Conservation (phyloP, 768 basidiomycete species). For the Tulasnella sp. region DNA sequence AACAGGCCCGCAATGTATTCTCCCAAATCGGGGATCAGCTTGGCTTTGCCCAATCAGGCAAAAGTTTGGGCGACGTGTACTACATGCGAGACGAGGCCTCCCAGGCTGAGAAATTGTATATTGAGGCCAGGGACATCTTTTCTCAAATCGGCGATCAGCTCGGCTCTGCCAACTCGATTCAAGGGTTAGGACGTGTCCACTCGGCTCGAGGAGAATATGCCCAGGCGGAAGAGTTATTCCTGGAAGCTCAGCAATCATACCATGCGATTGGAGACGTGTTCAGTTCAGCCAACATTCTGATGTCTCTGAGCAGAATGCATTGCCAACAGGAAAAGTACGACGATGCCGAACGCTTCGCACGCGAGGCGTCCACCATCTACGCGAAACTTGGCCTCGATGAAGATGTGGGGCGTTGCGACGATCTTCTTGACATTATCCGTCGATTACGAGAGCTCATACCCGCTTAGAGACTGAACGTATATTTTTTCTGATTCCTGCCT, state of each 20-base stretch:
- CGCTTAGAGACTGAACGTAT: no score
- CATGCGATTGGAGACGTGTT: neutral
- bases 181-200: neutral
- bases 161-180: no score
- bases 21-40: no score
- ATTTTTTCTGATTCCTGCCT: no score
- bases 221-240: neutral
- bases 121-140: no score
- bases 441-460: no score
- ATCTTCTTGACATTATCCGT: neutral
- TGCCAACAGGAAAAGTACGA: neutral
- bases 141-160: no score
- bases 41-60: no score
- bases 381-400: neutral
- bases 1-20: no score
- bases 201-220: neutral
- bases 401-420: neutral
- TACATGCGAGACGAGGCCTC: no score
- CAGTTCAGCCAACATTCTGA: neutral
- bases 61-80: no score
- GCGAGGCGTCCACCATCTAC: neutral
- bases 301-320: neutral
- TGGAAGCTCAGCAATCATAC: neutral
- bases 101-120: no score
- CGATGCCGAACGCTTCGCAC: neutral